These are phyloP conservation scores for Paratrimastix pyriformis DNA, from an alignment of 78 protist genomes.

Conservation along the genomic window DNA sequence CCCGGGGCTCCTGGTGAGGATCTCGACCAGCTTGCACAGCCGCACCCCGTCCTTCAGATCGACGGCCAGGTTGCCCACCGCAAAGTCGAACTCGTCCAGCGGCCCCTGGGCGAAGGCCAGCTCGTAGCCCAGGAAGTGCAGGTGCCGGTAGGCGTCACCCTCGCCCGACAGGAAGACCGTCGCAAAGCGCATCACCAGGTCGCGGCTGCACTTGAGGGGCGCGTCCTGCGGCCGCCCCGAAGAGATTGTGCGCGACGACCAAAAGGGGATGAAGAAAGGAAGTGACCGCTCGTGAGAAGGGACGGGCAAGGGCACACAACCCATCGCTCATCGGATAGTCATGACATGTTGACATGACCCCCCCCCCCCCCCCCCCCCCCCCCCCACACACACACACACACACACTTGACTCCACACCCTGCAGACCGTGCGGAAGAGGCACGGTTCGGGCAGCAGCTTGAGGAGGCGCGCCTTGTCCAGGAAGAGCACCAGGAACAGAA, in stretches of 20 bases:
- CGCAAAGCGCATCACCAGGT: not conserved
- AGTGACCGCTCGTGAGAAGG: too few species aligned
- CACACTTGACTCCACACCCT: too few species aligned
- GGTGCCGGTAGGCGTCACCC: not conserved
- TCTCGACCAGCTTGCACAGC: not conserved
- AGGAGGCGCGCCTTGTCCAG: not conserved
- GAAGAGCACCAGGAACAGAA: not conserved
- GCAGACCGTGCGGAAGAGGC: not conserved
- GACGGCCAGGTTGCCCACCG: not conserved
- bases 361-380: too few species aligned
- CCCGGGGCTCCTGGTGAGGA: not conserved
- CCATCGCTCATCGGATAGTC: too few species aligned
- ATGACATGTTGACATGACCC: too few species aligned
- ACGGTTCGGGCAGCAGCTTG: not conserved
- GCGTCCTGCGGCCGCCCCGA: too few species aligned
- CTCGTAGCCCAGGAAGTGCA: not conserved
- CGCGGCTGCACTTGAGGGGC: not conserved
- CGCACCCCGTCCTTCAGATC: conserved; percentile 2
- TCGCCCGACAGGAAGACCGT: not conserved
- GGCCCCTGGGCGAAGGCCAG: not conserved
- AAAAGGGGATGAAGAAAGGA: too few species aligned
- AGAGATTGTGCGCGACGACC: too few species aligned
- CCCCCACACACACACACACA: too few species aligned
- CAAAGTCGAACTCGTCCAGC: conserved; percentile 4
- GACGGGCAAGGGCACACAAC: too few species aligned